Evolutionary conservation across 78 protist species (phyloP).

Genomic region (Anaeramoeba flamelloides): DNA sequence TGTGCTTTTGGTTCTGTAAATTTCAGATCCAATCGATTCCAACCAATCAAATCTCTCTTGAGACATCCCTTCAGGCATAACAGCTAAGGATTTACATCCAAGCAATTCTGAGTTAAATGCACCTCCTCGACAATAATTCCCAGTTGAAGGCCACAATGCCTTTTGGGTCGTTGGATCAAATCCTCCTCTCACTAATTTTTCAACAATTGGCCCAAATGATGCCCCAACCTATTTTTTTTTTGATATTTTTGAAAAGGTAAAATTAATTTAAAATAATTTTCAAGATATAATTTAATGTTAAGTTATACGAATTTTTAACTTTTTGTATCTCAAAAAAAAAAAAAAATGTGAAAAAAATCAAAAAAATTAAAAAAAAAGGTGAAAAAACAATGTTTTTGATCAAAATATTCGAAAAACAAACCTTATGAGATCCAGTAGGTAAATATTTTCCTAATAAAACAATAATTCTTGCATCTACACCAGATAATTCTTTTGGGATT

Average conservation of each 20-base stretch:
- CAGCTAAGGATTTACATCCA: slow-evolving; percentile 25
- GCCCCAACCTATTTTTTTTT: too few species aligned
- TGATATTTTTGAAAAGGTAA: too few species aligned
- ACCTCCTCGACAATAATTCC: slow-evolving; percentile 40
- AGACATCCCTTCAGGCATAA: slow-evolving; percentile 35
- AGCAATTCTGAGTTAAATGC: slow-evolving; percentile 19
- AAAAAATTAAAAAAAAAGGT: background rate
- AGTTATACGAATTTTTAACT: too few species aligned
- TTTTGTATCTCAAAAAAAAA: too few species aligned
- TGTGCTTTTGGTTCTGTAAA: slow-evolving; percentile 19
- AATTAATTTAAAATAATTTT: too few species aligned
- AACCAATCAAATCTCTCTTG: slow-evolving; percentile 32
- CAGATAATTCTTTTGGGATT: slow-evolving; percentile 19
- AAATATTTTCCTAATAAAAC: slow-evolving; percentile 22
- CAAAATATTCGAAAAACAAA: too few species aligned
- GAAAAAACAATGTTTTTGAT: too few species aligned
- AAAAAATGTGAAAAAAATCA: too few species aligned
- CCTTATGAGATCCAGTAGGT: slow-evolving; percentile 34
- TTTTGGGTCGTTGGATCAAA: slow-evolving; percentile 19
- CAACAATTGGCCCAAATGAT: slow-evolving; percentile 14
- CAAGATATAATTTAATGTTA: too few species aligned
- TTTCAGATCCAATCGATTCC: slow-evolving; percentile 20
- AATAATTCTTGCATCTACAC: slow-evolving; percentile 11
- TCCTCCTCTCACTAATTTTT: slow-evolving; percentile 8
- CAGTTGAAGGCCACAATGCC: slow-evolving; percentile 37